Percentiles rank a stretch among this genome's conserved stretches.
phyloP scores from a whole-genome alignment of 805 yeast species.

The Nakazawaea holstii region DNA sequence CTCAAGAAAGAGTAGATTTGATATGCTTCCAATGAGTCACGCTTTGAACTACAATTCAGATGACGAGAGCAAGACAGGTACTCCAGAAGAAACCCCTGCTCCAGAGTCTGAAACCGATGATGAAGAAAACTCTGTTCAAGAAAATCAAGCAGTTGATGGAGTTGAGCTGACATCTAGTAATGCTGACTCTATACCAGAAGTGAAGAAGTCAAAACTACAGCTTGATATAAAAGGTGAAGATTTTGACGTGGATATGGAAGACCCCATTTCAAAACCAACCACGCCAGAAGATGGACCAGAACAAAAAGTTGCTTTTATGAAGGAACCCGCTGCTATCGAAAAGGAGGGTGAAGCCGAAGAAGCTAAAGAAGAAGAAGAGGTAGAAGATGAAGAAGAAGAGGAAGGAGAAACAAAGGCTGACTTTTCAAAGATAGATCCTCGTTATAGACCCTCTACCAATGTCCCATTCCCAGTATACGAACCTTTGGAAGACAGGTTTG shows the following conservation, averaged over 20 bases:
- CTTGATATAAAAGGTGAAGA: background rate
- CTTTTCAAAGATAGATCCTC: constrained; percentile 24
- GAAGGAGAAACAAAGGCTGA: constrained; percentile 20
- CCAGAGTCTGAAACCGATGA: constrained; percentile 13
- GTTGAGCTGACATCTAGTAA: too few relatives aligned
- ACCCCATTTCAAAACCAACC: constrained; percentile 15
- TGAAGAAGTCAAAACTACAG: background rate
- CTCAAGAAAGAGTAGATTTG: constrained; percentile 16
- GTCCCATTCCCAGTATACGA: constrained; percentile 53
- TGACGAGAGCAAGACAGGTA: constrained; percentile 23
- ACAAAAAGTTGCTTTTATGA: too few relatives aligned
- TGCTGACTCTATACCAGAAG: background rate
- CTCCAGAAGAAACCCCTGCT: constrained; percentile 10
- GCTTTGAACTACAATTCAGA: constrained; percentile 42
- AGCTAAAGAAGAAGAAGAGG: constrained; percentile 15
- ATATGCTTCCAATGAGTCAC: constrained; percentile 47
- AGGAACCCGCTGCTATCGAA: too few relatives aligned
- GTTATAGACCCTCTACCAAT: constrained; percentile 47
- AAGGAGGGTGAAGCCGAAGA: constrained; percentile 17
- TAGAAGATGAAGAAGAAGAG: constrained; percentile 17
- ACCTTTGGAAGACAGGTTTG: constrained; percentile 34
- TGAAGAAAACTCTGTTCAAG: constrained; percentile 21
- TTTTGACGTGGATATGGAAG: background rate
- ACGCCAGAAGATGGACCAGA: constrained; percentile 27
- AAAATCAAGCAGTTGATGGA: constrained; percentile 15